Base-by-base conservation (phyloP, 2,329 filamentous ascomycete species). In the Xylariaceae sp. region DNA sequence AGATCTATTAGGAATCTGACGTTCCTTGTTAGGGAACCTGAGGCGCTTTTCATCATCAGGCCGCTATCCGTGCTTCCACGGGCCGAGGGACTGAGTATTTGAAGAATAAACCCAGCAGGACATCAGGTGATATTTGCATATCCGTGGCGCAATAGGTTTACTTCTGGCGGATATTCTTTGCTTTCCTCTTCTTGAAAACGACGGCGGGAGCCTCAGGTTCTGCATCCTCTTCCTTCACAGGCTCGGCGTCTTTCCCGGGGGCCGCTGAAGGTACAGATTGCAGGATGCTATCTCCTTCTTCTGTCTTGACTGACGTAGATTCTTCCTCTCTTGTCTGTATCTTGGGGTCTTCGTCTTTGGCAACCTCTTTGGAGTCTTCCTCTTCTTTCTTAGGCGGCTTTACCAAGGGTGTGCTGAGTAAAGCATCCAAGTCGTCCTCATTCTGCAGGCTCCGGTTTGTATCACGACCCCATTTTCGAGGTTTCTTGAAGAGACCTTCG, bases 181-280 rank as follows among this genome's bases (percentile, higher is more conserved):
- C 73, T 60, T 89, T 92, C 43, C 87, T 73, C 69, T 90, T 91
- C 68, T 91, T 92, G 67, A 92, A 93, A 3, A 89, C 71, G 2
- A 89, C 75, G 3, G 77, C 72, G 10, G 71, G 60, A 3, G 62
- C 53, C 8, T 55, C 59, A 19, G 52, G 32, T 19, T 48, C 53
- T 11, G 44, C 33, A 12, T 55, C 54, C 7, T 57, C 58, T 39
- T 70, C 55, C 41, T 69, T 66, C 5, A 58, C 36, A 40, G 49
- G 21, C 12, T 45, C 17, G 19, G 33, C 23, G 17, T 44, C 29
- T 7, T 37, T 17, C 16, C 41, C 45, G 4, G 20, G 45, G 12
- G 37, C 43, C 14, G 42, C 23, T 19, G 45, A 39, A 21, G 6
- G 45, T 41, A 25, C 47, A 44, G 34, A 45, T 35, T 16, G 55